Conservation (phyloP, 371 early-diverging fungal species). For the Syncephalastrum contaminatum region DNA sequence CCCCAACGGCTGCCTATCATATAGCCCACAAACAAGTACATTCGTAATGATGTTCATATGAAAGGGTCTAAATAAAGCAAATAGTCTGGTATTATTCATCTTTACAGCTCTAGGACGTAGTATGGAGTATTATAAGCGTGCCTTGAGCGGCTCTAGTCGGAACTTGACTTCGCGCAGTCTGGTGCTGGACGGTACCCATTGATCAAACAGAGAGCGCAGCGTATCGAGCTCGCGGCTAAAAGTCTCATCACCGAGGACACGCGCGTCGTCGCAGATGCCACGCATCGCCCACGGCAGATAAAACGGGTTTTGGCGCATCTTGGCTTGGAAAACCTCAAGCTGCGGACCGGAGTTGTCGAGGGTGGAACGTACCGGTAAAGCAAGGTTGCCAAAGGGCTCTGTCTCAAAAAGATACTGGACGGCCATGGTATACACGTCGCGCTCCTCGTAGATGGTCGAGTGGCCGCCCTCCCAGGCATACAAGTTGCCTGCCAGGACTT, state of each 20-base stretch:
- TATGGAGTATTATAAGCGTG: constrained; percentile 12
- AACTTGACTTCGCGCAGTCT: constrained; percentile 80
- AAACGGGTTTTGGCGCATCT: constrained; percentile 76
- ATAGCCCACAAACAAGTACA: too few relatives aligned
- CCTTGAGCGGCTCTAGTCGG: constrained; percentile 74
- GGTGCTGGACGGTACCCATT: constrained; percentile 80
- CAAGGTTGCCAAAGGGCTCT: constrained; percentile 27
- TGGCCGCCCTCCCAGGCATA: constrained; percentile 89
- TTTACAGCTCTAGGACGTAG: too few relatives aligned
- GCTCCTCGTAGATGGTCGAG: constrained; percentile 91
- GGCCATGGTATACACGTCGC: constrained; percentile 77
- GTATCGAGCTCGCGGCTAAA: constrained; percentile 61
- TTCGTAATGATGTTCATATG: too few relatives aligned
- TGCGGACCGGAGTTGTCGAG: constrained; percentile 10
- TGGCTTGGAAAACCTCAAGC: constrained; percentile 49
- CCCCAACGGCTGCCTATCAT: too few relatives aligned
- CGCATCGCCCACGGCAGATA: constrained; percentile 92
- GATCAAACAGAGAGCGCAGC: constrained; percentile 62
- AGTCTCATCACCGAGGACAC: constrained; percentile 51
- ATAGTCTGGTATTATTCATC: too few relatives aligned
- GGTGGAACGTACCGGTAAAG: neutral
- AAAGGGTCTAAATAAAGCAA: too few relatives aligned
- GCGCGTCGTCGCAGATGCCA: constrained; percentile 67
- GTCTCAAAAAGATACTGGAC: constrained; percentile 42
- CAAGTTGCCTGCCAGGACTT: constrained; percentile 87